A percentile compares a stretch with the other conserved stretches of the same genome.
Conservation (phyloP, 2,329 filamentous ascomycete species). For the Hypoxylon sp. region DNA sequence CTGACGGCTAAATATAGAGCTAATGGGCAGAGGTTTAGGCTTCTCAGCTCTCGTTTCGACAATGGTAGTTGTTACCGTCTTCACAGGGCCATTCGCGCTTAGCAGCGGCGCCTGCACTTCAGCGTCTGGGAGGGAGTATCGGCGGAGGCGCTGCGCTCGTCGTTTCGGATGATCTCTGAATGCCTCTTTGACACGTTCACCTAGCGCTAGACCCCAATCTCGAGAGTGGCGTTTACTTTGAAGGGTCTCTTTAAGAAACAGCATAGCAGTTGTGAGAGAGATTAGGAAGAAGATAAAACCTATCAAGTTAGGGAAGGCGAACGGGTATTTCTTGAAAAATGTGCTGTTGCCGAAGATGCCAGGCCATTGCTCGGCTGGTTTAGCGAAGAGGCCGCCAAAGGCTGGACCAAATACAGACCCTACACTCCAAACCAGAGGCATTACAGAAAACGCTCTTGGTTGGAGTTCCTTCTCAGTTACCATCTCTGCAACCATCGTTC, state of each 20-base stretch:
- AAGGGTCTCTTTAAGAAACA: conserved; percentile 91
- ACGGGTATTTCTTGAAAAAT: conserved; percentile 84
- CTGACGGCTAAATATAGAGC: conserved; percentile 77
- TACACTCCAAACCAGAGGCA: conserved; percentile 91
- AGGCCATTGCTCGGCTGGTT: conserved; percentile 83
- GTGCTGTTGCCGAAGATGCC: conserved; percentile 74
- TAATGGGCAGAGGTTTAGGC: conserved; percentile 46
- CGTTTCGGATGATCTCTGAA: conserved; percentile 49
- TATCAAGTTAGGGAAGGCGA: conserved; percentile 86
- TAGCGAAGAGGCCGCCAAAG: conserved; percentile 88
- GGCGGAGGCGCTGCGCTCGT: conserved; percentile 55
- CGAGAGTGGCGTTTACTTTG: conserved; percentile 75
- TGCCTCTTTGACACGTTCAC: conserved; percentile 72
- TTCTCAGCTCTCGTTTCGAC: conserved; percentile 45
- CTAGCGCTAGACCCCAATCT: conserved; percentile 84
- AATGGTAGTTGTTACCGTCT: conserved; percentile 27
- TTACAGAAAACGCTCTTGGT: conserved; percentile 89
- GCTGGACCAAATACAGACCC: conserved; percentile 90
- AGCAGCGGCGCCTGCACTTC: conserved; percentile 72
- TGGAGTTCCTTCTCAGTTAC: conserved; percentile 89
- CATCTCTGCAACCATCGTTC: conserved; percentile 94
- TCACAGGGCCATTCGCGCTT: conserved; percentile 53
- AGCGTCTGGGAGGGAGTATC: conserved; percentile 67
- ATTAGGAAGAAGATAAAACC: conserved; percentile 82
- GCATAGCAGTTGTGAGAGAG: conserved; percentile 78